A percentile compares a stretch with the other conserved stretches of the same genome.
Evolutionary conservation across 805 yeast genomes (phyloP).

Genomic region (Wickerhamomyces chaumierensis): DNA sequence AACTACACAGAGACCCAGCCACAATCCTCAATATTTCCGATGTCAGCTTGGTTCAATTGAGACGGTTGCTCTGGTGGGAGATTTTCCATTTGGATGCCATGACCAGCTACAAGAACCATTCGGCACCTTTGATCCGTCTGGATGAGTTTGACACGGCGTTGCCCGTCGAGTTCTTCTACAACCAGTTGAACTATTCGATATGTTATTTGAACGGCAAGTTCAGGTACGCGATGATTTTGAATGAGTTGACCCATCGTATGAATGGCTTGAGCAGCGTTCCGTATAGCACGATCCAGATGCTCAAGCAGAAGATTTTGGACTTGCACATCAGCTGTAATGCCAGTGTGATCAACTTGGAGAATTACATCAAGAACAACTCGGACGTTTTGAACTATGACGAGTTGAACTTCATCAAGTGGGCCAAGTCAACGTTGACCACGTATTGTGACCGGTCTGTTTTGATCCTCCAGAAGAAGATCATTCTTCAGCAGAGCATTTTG

Average conservation of each 20-base stretch:
- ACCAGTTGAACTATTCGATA: constrained; percentile 30
- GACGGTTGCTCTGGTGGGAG: constrained; percentile 60
- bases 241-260: constrained; percentile 39
- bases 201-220: constrained; percentile 44
- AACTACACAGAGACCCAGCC: constrained; percentile 51
- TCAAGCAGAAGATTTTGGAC: constrained; percentile 37
- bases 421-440: constrained; percentile 34
- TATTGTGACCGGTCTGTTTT: constrained; percentile 44
- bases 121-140: constrained; percentile 40
- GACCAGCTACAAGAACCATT: constrained; percentile 42
- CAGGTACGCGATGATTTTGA: constrained; percentile 37
- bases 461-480: constrained; percentile 28
- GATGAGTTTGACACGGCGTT: constrained; percentile 47
- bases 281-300: constrained; percentile 26
- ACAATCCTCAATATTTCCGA: constrained; percentile 37
- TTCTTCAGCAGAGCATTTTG: constrained; percentile 16
- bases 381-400: constrained; percentile 26
- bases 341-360: constrained; percentile 31
- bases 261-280: constrained; percentile 37
- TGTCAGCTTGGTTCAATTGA: constrained; percentile 34
- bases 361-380: constrained; percentile 19
- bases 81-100: constrained; percentile 47
- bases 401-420: constrained; percentile 33
- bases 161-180: constrained; percentile 34
- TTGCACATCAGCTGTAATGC: constrained; percentile 38